A percentile compares a stretch with the other conserved stretches of the same genome.
Evolutionary conservation across 225 moss, liverwort and hornwort genomes (phyloP).

Genomic region (Rhytidiadelphus loreus): DNA sequence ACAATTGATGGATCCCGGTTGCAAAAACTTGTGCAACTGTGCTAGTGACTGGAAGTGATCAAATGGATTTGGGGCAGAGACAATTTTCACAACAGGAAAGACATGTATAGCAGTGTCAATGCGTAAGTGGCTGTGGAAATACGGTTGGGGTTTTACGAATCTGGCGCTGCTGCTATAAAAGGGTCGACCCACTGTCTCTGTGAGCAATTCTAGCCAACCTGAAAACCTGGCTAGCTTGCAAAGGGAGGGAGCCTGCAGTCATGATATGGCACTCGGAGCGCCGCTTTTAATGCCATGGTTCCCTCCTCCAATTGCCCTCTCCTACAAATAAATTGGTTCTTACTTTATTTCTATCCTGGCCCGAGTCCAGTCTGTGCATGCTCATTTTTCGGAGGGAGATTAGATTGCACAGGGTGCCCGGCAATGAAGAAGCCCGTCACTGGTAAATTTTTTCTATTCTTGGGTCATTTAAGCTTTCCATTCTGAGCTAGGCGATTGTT

Average conservation of each 20-base stretch:
- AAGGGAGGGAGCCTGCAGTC: background rate
- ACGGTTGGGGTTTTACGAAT: background rate
- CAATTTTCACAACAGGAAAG: background rate
- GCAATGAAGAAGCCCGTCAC: background rate
- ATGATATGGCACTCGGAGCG: constrained; percentile 21
- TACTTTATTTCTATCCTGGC: background rate
- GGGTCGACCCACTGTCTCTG: background rate
- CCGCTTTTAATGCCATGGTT: constrained; percentile 15
- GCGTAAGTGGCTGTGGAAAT: background rate
- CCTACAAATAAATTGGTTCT: background rate
- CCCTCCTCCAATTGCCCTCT: background rate
- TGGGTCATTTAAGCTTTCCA: background rate
- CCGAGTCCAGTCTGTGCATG: constrained; percentile 4
- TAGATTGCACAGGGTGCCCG: background rate
- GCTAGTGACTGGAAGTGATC: background rate
- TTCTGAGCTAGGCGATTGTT: background rate
- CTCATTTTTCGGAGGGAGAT: background rate
- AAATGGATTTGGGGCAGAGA: background rate
- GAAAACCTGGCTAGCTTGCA: background rate
- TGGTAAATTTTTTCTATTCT: background rate
- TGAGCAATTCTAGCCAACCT: background rate
- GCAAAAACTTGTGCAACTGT: background rate
- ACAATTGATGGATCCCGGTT: background rate
- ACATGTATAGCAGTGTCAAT: background rate
- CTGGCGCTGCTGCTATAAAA: background rate